phyloP scores from a whole-genome alignment of 1,139 yeast genomes.

The Fermentozyma sake region DNA sequence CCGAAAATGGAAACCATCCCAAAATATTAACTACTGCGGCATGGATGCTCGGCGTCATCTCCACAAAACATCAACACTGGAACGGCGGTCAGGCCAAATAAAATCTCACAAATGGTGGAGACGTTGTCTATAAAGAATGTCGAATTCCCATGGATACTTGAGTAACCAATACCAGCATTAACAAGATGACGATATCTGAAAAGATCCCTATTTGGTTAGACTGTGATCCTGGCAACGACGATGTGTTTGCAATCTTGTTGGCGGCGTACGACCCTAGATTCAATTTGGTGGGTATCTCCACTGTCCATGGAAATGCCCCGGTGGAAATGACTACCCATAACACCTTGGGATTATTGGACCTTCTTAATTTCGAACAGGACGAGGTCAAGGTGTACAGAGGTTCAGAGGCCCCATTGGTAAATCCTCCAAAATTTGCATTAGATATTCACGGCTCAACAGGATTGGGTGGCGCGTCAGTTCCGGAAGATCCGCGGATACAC shows the following conservation, averaged over 20 bases:
- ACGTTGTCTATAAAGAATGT: background rate
- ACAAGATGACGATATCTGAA: slow-evolving; percentile 18
- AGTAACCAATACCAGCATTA: too few relatives aligned
- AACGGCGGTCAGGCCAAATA: too few relatives aligned
- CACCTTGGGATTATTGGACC: slow-evolving; percentile 62
- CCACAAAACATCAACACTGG: too few relatives aligned
- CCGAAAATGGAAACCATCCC: too few relatives aligned
- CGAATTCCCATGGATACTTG: too few relatives aligned
- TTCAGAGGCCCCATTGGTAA: slow-evolving; percentile 50
- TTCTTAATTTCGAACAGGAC: slow-evolving; percentile 40
- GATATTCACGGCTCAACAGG: slow-evolving; percentile 75
- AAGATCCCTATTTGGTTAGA: slow-evolving; percentile 76
- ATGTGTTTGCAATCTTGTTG: slow-evolving; percentile 69
- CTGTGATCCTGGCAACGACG: slow-evolving; percentile 93
- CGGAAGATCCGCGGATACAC: slow-evolving; percentile 42
- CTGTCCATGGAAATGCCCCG: slow-evolving; percentile 80
- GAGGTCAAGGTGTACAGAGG: slow-evolving; percentile 65
- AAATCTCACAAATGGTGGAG: slow-evolving; percentile 2
- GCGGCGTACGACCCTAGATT: slow-evolving; percentile 58
- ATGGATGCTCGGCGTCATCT: background rate
- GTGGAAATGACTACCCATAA: slow-evolving; percentile 64
- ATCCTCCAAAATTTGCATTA: slow-evolving; percentile 49
- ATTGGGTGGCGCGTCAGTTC: slow-evolving; percentile 62
- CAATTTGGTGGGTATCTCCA: slow-evolving; percentile 67
- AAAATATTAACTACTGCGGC: too few relatives aligned